Conservation (phyloP, 2,329 filamentous ascomycete genomes). For the Teratosphaeria destructans region DNA sequence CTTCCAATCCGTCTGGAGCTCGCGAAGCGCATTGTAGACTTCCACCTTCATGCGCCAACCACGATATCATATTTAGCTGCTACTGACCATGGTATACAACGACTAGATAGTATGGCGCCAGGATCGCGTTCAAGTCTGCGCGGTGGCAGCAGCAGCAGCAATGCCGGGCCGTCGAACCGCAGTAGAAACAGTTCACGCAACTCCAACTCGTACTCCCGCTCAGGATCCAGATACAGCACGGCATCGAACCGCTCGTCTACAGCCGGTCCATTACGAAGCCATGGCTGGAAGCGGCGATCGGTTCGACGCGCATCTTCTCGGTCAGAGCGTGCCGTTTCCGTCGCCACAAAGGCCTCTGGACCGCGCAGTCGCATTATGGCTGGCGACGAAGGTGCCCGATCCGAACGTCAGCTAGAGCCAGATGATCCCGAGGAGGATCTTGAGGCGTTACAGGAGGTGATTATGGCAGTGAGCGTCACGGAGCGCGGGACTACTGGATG, state of each 20-base stretch:
- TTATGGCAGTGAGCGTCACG: slow-evolving; percentile 71
- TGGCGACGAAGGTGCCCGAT: slow-evolving; percentile 5
- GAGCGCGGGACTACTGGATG: slow-evolving; percentile 67
- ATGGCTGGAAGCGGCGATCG: not conserved
- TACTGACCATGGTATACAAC: not conserved
- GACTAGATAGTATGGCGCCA: slow-evolving; percentile 3
- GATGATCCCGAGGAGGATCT: slow-evolving; percentile 8
- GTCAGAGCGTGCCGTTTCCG: slow-evolving; percentile 5
- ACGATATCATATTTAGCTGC: not conserved
- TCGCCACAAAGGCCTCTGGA: not conserved
- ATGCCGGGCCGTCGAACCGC: not conserved
- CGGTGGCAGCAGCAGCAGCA: slow-evolving; percentile 4
- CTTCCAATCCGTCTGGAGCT: not conserved
- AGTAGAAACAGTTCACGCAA: not conserved
- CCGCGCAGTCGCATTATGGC: slow-evolving; percentile 9
- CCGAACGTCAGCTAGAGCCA: slow-evolving; percentile 2
- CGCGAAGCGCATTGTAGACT: not conserved
- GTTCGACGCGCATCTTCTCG: not conserved
- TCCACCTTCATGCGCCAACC: not conserved
- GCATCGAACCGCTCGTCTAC: slow-evolving; percentile 4
- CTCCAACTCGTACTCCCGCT: not conserved
- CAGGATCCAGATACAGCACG: slow-evolving; percentile 10
- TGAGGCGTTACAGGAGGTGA: slow-evolving; percentile 54
- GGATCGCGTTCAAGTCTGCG: slow-evolving; percentile 2
- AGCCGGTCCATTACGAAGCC: slow-evolving; percentile 1